Conservation (phyloP, 495 filamentous ascomycete genomes). For the Neohortaea acidophila region DNA sequence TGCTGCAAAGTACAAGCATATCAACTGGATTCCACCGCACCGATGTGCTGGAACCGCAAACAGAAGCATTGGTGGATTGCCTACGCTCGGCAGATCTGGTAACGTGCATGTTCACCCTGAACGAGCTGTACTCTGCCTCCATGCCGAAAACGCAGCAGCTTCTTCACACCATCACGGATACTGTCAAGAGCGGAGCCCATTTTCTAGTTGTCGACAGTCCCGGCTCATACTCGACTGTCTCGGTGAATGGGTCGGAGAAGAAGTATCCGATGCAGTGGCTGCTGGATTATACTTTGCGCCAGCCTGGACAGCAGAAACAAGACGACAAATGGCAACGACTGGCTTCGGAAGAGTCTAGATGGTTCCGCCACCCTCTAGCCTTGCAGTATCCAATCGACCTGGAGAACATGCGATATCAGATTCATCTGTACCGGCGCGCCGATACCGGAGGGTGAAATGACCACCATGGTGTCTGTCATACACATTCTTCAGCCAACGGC, state of each 20-base stretch:
- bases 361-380: conserved; percentile 59
- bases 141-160: conserved; percentile 58
- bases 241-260: conserved; percentile 41
- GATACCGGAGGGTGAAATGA: neutral
- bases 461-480: neutral
- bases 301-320: neutral
- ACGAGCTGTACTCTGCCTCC: conserved; percentile 76
- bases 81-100: conserved; percentile 35
- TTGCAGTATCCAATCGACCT: conserved; percentile 69
- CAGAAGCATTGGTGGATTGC: conserved; percentile 29
- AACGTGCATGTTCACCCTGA: conserved; percentile 89
- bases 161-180: conserved; percentile 46
- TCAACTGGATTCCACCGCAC: conserved; percentile 38
- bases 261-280: conserved; percentile 90
- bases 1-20: conserved; percentile 28
- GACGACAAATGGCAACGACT: conserved; percentile 50
- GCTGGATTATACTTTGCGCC: conserved; percentile 60
- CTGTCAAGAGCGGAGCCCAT: conserved; percentile 41
- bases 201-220: conserved; percentile 85
- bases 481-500: too few relatives aligned
- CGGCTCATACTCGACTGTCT: conserved; percentile 73
- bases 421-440: conserved; percentile 51
- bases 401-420: conserved; percentile 90
- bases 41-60: conserved; percentile 44
- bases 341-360: conserved; percentile 55